Evolutionary conservation across 345 rosid species (phyloP), one percentile per base, ranked within the genome.

Genomic region (Gossypium sturtianum): DNA sequence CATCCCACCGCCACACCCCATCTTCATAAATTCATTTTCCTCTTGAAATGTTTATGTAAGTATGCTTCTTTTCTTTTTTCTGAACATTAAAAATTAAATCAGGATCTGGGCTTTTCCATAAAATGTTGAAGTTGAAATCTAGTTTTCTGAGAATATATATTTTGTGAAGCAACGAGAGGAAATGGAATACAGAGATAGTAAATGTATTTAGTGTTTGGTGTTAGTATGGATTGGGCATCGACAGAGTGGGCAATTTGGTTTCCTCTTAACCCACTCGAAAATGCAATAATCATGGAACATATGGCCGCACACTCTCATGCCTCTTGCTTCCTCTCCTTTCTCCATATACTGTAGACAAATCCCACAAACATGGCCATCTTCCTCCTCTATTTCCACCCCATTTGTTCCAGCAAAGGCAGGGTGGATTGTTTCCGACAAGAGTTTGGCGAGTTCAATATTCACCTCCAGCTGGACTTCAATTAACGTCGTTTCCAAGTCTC

Each of bases 271-370:
- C 70, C 70, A 65, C 52, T 19, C 10, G 4, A 19, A 65, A 43
- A 65, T 65, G 47, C 70, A 65, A 43, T 4, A 43, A 10, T n/a
- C 25, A 43, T n/a, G 69, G 51, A 64, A 64, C 51, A 41, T 64
- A 64, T 64, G 69, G 2, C 9, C 20, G 69, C 69, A 64, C 9
- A 1, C 7, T 10, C 1, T 25, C 27, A 64, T 41, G 16, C 49
- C 69, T 43, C 51, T 43, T 0, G 7, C 69, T 64, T 64, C 69
- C 69, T 41, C 51, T 43, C 69, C 69, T 64, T 64, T 64, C 69
- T 41, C 51, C 69, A 64, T 64, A 41, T 41, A 23, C 2, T 41
- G 49, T 1, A 1, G 51, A 41, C 69, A 43, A 41, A 64, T 41
- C 49, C 69, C 69, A 64, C 69, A 64, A 3, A 44, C 51, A 41